Base-by-base conservation (phyloP, 495 filamentous ascomycete genomes). In the Aspergillus bridgeri region DNA sequence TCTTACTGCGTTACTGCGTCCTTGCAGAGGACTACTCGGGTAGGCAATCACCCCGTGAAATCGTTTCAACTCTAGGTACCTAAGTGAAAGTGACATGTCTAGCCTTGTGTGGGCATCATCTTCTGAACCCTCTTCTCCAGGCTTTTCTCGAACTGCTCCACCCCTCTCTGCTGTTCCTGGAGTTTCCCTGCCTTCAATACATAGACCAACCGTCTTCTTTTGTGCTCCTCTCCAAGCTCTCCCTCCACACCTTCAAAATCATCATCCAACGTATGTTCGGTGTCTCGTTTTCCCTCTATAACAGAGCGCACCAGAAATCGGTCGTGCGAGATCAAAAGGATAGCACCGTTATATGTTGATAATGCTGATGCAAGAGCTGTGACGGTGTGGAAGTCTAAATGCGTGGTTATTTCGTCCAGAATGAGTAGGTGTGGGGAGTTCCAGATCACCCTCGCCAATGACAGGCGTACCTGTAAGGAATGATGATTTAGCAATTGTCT, bases 361-460 rank as follows among this genome's bases (percentile, higher is more conserved):
- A 95, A 70, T 11, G 85, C 88, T 33, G 79, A 77, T 3, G 83
- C 78, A 43, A 95, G 74, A 5, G 87, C 88, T 6, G 77, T 79
- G 25, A 92, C 88, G 3, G 87, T 90, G 67, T 91, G 78, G 61
- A 85, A 86, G 61, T 95, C 90, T 38, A 95, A 72, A 74, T 93
- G 90, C n/a, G 89, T 95, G 9, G 88, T 93, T 18, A 88, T 85
- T 67, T 95, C 90, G 64, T 95, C 90, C 8, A 95, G 81, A 15
- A 95, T 79, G 21, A 95, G 79, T 22, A 89, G 75, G 24, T 91
- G 89, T 47, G 90, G 90, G 11, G 78, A 73, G 42, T 70, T 75
- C 82, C 85, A 87, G 38, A 92, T 66, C 3, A 92, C 69, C 50
- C 82, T 72, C 11, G 89, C 89, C 44, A 94, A 72, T 29, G 88